Evolutionary conservation across 2,329 filamentous ascomycete genomes (phyloP).

Genomic region (Penicillium sp.): DNA sequence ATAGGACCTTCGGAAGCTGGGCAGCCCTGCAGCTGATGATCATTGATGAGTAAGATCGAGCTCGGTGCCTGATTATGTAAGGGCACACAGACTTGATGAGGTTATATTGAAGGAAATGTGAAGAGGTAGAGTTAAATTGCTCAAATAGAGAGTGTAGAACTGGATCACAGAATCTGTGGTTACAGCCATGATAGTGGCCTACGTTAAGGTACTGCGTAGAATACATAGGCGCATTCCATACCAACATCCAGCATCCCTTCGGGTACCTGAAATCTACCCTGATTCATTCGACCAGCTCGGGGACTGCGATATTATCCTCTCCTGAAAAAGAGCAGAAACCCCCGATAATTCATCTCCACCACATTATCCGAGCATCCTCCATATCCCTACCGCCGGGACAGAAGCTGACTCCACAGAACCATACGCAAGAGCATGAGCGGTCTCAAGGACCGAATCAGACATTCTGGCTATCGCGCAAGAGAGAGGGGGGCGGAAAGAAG

Average conservation of each 20-base stretch:
- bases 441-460: constrained; percentile 1
- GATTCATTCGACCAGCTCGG: too few species aligned
- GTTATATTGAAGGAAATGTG: background rate
- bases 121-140: background rate
- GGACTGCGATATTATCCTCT: too few species aligned
- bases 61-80: constrained; percentile 3
- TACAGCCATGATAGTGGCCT: background rate
- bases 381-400: background rate
- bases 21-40: background rate
- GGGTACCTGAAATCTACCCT: background rate
- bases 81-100: background rate
- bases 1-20: too few species aligned
- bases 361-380: background rate
- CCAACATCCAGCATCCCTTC: background rate
- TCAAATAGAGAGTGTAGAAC: background rate
- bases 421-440: background rate
- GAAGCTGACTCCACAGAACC: background rate
- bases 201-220: background rate
- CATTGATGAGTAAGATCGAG: background rate
- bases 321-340: background rate
- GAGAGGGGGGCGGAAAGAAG: background rate
- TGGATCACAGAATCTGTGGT: background rate
- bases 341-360: background rate
- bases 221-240: background rate
- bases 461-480: constrained; percentile 9